Base-by-base conservation (phyloP, 2,329 filamentous ascomycete species). In the Pezicula neosporulosa region DNA sequence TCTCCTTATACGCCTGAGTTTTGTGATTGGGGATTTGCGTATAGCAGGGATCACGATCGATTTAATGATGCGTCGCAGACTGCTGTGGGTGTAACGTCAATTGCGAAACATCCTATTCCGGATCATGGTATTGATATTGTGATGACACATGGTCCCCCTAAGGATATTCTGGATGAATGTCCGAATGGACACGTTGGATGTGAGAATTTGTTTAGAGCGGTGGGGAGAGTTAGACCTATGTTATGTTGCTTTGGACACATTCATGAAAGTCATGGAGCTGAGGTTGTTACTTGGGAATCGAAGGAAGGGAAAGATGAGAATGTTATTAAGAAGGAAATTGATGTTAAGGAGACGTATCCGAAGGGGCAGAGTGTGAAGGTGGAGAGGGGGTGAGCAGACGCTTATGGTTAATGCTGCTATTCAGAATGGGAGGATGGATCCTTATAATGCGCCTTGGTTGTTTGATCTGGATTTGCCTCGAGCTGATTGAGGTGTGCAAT, bases 401-500 rank as follows among this genome's bases (percentile, higher is more conserved):
- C 61, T 85, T 6, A 83, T 85, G 59, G 68, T 86, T 9, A 86
- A 85, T 61, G 81, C 80, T 1, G 70, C 82, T 0, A 75, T 84
- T 24, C 61, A 58, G 57, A 69, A 80, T 66, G 70, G 76, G 3
- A 60, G 69, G 2, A 53, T 65, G 6, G 51, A 62, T n/a, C 68
- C 72, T 10, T 58, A 65, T 9, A 77, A 85, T 39, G 61, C 73
- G 15, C 75, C 78, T 1, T 85, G 78, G 77, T 16, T 83, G 2
- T 63, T 83, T 5, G 73, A 81, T 50, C 16, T 61, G 42, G 51
- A 63, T 33, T 27, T 24, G 16, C 47, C 24, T 49, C 19, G 42
- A 3, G 21, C 42, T 16, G 42, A 33, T 28, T 27, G 42, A 44
- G 15, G 30, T 33, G 30, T 33, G 30, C 24, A 24, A 24, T 24